Base-by-base conservation (phyloP, 2,329 filamentous ascomycete species). In the Aspergillus arachidicola region DNA sequence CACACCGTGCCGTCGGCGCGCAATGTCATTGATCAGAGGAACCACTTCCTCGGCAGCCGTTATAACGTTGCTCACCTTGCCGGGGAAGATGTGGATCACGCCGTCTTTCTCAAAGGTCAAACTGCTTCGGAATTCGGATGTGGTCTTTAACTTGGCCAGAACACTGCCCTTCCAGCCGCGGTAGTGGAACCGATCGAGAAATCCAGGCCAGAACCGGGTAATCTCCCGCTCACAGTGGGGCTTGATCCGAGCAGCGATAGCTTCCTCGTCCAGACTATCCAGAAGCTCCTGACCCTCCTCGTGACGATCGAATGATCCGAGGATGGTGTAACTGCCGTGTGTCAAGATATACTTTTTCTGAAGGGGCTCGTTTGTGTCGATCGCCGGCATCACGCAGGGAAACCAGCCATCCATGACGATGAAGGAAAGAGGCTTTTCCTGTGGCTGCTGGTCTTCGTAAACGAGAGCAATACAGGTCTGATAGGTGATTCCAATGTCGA, bases 321-420 rank as follows among this genome's bases (percentile, higher is more conserved):
- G 45, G 36, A 58, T 62, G 11, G 56, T 62, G 46, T 58, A 58
- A 7, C 43, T 50, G 11, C 55, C 56, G 56, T 62, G 60, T 7
- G 48, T 62, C 16, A 62, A 26, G 7, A 62, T 36, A n/a, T 62
- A 62, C 23, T 46, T 32, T 3, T 58, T 38, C 4, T 50, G 45
- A 7, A 41, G 16, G 16, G 32, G 38, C 3, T 36, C 45, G 10
- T 41, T 34, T 4, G 43, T 46, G 6, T 28, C 36, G 3, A 62
- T 28, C 6, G 46, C 50, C 3, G 60, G 60, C 60, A 62, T 59
- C 26, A 62, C 30, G 28, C 48, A 51, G 19, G 48, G 48, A 12
- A 51, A 51, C 48, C 48, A 51, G 28, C 60, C 60, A n/a, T 59
- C 60, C 60, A 62, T 62, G 36, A 59, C 48, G 36, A 62, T 62